Percentiles rank a stretch among this genome's conserved stretches.
Evolutionary conservation across 2,329 filamentous ascomycete genomes (phyloP).

Genomic region (Penicillium verrucosum): DNA sequence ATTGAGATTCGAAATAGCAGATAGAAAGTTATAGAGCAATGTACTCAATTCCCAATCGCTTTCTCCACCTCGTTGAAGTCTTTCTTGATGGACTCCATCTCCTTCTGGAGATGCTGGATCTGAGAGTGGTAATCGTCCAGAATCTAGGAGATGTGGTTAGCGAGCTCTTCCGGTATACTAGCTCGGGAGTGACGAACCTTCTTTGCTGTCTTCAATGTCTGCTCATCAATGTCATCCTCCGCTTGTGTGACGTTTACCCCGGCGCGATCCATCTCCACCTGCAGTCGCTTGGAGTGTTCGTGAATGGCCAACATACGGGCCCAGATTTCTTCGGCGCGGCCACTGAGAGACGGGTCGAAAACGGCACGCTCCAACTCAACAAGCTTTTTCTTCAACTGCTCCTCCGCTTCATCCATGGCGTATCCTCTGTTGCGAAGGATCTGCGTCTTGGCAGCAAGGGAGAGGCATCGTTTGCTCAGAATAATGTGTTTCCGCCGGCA

Average conservation of each 20-base stretch:
- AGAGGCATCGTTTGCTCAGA: conserved; percentile 58
- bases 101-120: conserved; percentile 58
- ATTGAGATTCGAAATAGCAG: conserved; percentile 8
- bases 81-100: conserved; percentile 56
- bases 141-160: conserved; percentile 38
- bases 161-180: conserved; percentile 17
- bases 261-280: conserved; percentile 58
- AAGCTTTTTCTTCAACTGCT: conserved; percentile 61
- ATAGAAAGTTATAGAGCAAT: conserved; percentile 1
- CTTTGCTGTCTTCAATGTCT: conserved; percentile 57
- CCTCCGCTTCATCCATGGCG: conserved; percentile 62
- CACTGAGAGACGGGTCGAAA: conserved; percentile 59
- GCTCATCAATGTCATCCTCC: conserved; percentile 52
- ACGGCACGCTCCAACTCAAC: conserved; percentile 56
- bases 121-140: conserved; percentile 51
- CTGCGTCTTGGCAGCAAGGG: conserved; percentile 63
- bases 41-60: conserved; percentile 24
- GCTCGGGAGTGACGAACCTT: conserved; percentile 48
- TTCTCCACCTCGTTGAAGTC: conserved; percentile 58
- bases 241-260: conserved; percentile 43
- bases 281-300: conserved; percentile 57
- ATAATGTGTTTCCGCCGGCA: conserved; percentile 59
- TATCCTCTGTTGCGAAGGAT: conserved; percentile 62
- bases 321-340: conserved; percentile 64
- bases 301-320: conserved; percentile 62